Evolutionary conservation across 1,139 yeast species (phyloP), one percentile per base, ranked within the genome.

Genomic region (Casaregolazyma lundiana): DNA sequence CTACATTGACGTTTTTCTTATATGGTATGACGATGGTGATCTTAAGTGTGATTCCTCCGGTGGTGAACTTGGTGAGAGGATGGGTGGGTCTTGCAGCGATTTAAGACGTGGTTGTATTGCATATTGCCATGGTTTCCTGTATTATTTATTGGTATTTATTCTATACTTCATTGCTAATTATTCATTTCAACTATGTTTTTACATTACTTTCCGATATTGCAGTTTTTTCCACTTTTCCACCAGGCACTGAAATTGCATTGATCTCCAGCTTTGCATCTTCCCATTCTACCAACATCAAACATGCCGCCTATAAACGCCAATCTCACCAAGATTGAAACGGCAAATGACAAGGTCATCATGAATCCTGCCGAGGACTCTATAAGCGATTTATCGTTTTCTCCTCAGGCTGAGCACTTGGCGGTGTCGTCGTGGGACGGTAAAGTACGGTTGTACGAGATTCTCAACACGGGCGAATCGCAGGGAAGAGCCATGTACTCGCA

Each of bases 371-470:
- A 87, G 53, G 98, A 94, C 62, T 83, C 96, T 2, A 76, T 94
- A 26, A 77, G 90, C n/a, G 95, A 87, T 57, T 65, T 94, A 49
- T 73, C 89, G 16, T 94, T 92, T 66, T 86, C 96, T n/a, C 88
- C 97, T n/a, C 87, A 77, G 53, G 94, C 85, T 20, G 97, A 94
- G 57, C 66, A 84, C 49, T 68, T 79, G 47, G 80, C 95, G 2
- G 95, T 81, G 2, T 78, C 95, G 8, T 84, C 95, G 35, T 94
- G 99, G 98, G 99, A 94, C 67, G 86, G 85, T 59, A 89, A 89
- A 63, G 96, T 88, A 34, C 76, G 98, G 50, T 83, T 94, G 50
- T 94, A 94, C 72, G 97, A 92, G 64, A 80, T 90, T 20, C 80
- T 80, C 53, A 71, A 80, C 18, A 78, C 75, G 54, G 79, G 80